Conservation (phyloP, 129 eudicot species). For the Centaurea solstitialis region DNA sequence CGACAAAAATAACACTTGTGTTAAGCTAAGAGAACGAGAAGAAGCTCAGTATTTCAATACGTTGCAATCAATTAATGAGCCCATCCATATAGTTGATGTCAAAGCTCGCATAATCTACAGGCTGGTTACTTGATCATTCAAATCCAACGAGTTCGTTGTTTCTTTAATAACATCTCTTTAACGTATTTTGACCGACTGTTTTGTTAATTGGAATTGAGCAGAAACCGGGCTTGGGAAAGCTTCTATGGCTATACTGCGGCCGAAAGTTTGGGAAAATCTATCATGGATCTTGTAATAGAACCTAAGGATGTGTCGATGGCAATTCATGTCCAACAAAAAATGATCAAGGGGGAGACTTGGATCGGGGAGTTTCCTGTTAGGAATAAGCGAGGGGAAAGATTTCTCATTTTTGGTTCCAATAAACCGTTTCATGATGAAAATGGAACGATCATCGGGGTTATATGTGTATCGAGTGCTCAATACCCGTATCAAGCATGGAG, state of each 20-base stretch:
- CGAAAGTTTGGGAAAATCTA: conserved; percentile 59
- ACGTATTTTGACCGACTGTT: not conserved
- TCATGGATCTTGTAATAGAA: conserved; percentile 41
- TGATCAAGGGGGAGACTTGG: conserved; percentile 58
- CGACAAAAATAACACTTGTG: conserved; percentile 15
- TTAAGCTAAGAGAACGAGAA: conserved; percentile 35
- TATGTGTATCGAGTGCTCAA: conserved; percentile 51
- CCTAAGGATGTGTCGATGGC: conserved; percentile 37
- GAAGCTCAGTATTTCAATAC: conserved; percentile 63
- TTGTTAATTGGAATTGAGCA: conserved; percentile 23
- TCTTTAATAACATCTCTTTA: no score
- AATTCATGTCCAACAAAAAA: conserved; percentile 30
- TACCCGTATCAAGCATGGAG: conserved; percentile 44
- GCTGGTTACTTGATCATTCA: conserved; percentile 15
- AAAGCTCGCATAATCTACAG: conserved; percentile 59
- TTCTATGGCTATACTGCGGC: conserved; percentile 61
- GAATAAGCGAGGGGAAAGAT: conserved; percentile 53
- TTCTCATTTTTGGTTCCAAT: conserved; percentile 41
- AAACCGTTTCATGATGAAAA: conserved; percentile 66
- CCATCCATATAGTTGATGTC: conserved; percentile 63
- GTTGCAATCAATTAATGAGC: conserved; percentile 77
- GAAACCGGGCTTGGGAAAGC: conserved; percentile 68
- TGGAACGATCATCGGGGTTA: conserved; percentile 53
- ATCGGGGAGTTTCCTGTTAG: conserved; percentile 59
- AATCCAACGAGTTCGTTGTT: conserved; percentile 17